These are phyloP conservation scores for Pugionium cornutum DNA, from an alignment of 345 rosid species.

Conservation along the genomic window DNA sequence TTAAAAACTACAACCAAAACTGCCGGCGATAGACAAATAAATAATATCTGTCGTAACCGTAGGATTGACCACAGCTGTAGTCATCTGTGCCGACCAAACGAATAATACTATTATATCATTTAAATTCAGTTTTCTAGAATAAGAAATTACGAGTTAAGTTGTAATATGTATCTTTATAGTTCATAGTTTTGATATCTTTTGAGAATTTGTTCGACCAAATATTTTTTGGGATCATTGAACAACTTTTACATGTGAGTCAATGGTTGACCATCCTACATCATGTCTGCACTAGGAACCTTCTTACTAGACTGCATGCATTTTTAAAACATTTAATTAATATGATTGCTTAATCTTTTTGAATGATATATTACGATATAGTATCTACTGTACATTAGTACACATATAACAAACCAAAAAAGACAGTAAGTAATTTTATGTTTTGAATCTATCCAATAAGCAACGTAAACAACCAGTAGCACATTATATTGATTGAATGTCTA, in stretches of 20 bases:
- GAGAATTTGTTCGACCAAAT: not conserved
- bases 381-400: not conserved
- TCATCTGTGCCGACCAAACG: no score
- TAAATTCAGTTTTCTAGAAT: not conserved
- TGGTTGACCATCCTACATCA: conserved; percentile 22
- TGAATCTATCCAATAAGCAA: no score
- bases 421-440: no score
- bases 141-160: not conserved
- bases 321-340: not conserved
- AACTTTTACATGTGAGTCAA: conserved; percentile 22
- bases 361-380: not conserved
- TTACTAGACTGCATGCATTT: not conserved
- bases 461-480: no score
- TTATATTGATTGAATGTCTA: no score
- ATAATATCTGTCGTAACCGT: no score
- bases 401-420: no score
- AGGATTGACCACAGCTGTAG: no score
- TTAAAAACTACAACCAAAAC: no score
- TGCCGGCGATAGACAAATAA: no score
- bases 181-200: conserved; percentile 25
- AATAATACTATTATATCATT: no score
- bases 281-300: conserved; percentile 28
- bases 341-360: not conserved
- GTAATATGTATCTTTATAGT: conserved; percentile 3
- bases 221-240: not conserved